These are phyloP conservation scores for Mycena venus DNA, from an alignment of 768 basidiomycete species.

Conservation along the genomic window DNA sequence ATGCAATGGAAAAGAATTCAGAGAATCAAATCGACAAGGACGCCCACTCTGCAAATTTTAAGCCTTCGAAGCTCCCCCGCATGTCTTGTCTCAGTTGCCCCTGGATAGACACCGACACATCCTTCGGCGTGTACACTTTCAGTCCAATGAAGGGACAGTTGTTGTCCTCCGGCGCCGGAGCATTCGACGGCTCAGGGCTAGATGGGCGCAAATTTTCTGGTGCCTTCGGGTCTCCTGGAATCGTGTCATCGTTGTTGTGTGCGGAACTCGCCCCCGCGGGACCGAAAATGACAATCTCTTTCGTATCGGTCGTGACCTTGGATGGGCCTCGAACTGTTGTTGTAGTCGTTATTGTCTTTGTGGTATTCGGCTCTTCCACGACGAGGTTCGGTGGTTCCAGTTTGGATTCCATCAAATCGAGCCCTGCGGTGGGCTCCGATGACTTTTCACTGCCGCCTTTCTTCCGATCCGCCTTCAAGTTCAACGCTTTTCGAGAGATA, in stretches of 20 bases:
- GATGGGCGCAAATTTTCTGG: background rate
- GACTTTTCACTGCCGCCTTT: background rate
- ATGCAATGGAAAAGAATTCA: slow-evolving; percentile 12
- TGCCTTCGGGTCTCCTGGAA: background rate
- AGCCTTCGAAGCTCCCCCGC: slow-evolving; percentile 15
- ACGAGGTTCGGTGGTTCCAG: background rate
- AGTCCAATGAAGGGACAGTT: slow-evolving; percentile 34
- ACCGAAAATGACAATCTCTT: slow-evolving; percentile 29
- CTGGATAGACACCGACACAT: slow-evolving; percentile 29
- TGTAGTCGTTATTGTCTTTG: slow-evolving; percentile 27
- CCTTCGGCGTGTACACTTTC: slow-evolving; percentile 37
- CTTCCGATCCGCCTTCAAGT: slow-evolving; percentile 8
- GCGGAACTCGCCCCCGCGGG: background rate
- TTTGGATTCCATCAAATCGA: background rate
- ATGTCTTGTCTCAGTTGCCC: slow-evolving; percentile 39
- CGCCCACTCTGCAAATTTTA: slow-evolving; percentile 23
- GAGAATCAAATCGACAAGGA: too few species aligned
- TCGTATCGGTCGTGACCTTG: slow-evolving; percentile 28
- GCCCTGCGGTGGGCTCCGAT: background rate
- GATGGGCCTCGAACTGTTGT: slow-evolving; percentile 7
- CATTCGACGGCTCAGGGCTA: background rate
- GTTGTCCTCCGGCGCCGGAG: background rate
- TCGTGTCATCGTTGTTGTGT: background rate
- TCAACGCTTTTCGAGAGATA: slow-evolving; percentile 18
- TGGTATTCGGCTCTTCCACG: background rate